Percentiles rank a stretch among this genome's conserved stretches.
Conservation (phyloP, 805 yeast genomes). For the Priceomyces haplophilus region DNA sequence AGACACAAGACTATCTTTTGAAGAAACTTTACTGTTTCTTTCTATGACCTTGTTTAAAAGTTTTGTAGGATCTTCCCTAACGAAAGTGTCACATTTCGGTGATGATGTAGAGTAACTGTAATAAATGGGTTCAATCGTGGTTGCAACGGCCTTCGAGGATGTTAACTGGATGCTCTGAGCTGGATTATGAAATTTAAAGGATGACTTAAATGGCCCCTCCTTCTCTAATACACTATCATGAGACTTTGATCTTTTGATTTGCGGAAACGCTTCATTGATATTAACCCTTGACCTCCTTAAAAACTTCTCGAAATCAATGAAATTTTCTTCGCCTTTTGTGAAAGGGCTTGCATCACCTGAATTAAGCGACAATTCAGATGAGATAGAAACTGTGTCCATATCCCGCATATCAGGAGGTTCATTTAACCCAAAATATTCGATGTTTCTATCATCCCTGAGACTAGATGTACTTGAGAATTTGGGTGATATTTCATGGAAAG, state of each 20-base stretch:
- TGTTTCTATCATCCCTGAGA: neutral
- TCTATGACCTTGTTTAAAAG: slow-evolving; percentile 18
- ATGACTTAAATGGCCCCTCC: neutral
- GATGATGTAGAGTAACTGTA: slow-evolving; percentile 10
- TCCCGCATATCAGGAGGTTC: slow-evolving; percentile 5
- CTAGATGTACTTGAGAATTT: neutral
- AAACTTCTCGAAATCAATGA: slow-evolving; percentile 30
- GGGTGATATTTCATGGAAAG: neutral
- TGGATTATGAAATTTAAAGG: slow-evolving; percentile 38
- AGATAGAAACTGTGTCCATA: slow-evolving; percentile 18
- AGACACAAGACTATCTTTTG: neutral
- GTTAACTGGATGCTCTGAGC: slow-evolving; percentile 22
- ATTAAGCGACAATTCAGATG: slow-evolving; percentile 21
- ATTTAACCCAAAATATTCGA: neutral
- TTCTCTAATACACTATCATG: slow-evolving; percentile 21
- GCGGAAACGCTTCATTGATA: slow-evolving; percentile 28
- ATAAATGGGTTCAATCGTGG: slow-evolving; percentile 34
- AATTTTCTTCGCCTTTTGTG: slow-evolving; percentile 7
- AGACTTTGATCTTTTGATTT: slow-evolving; percentile 22
- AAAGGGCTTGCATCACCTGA: slow-evolving; percentile 13
- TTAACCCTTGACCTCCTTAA: slow-evolving; percentile 34
- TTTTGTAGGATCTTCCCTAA: slow-evolving; percentile 12
- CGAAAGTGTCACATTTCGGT: slow-evolving; percentile 3
- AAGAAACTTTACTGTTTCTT: slow-evolving; percentile 8
- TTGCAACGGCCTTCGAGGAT: slow-evolving; percentile 16